phyloP scores from a whole-genome alignment of 73 alveolate genomes.

The Breviolum minutum region DNA sequence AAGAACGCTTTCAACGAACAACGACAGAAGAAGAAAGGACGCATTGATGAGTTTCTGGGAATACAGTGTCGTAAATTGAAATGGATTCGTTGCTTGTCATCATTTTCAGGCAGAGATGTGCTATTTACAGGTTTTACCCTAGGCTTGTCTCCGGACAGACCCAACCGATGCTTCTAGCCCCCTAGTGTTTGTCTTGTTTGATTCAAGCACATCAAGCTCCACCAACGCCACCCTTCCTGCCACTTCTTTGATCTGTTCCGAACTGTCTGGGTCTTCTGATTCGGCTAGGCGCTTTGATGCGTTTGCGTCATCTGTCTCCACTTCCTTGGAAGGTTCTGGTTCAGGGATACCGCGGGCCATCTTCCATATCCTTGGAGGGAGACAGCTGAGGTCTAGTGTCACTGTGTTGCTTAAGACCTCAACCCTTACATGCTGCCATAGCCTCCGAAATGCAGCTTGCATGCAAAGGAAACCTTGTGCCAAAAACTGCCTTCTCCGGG shows the following conservation, averaged over 20 bases:
- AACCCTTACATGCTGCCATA: background rate
- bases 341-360: background rate
- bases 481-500: conserved; percentile 32
- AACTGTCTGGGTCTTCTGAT: background rate
- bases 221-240: background rate
- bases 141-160: too few species aligned
- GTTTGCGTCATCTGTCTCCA: background rate
- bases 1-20: too few species aligned
- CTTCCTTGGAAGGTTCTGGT: background rate
- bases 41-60: too few species aligned
- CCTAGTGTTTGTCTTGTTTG: background rate
- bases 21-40: too few species aligned
- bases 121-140: too few species aligned
- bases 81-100: too few species aligned
- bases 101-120: too few species aligned
- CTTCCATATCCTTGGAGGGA: conserved; percentile 8
- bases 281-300: background rate
- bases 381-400: background rate
- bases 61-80: too few species aligned
- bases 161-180: too few species aligned
- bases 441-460: conserved; percentile 4
- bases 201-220: background rate
- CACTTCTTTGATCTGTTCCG: background rate
- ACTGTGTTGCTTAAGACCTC: background rate
- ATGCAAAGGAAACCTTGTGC: background rate